Percentiles rank a stretch among this genome's conserved stretches.
These are phyloP conservation scores for Linnemannia elongata DNA, from an alignment of 192 early-diverging fungal species.

Conservation along the genomic window DNA sequence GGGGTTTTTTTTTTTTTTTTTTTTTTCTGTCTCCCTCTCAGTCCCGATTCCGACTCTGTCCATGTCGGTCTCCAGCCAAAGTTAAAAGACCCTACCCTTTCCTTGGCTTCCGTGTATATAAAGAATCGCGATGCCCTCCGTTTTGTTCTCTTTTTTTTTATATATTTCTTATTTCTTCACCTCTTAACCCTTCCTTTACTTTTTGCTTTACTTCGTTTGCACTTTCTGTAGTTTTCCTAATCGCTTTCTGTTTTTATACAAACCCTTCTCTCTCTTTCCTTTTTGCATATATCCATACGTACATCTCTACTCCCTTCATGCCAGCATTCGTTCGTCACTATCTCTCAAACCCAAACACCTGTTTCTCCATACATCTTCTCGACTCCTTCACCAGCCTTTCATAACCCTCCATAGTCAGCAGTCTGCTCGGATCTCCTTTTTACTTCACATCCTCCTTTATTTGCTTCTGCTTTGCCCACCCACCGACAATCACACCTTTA, in stretches of 20 bases:
- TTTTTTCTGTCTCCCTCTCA: not conserved
- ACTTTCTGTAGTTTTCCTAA: not conserved
- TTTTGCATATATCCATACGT: too few relatives aligned
- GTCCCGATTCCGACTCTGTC: constrained; percentile 10
- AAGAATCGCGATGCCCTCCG: not conserved
- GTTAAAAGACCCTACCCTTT: not conserved
- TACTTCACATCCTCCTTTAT: not conserved
- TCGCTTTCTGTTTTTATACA: not conserved
- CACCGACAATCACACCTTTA: not conserved
- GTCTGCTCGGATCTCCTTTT: not conserved
- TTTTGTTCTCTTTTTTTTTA: not conserved
- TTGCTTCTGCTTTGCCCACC: not conserved
- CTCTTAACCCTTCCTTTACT: not conserved
- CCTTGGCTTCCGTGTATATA: not conserved
- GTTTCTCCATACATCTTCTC: constrained; percentile 20
- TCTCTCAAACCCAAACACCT: constrained; percentile 35
- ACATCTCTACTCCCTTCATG: not conserved
- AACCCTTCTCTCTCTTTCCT: not conserved
- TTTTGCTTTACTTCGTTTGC: not conserved
- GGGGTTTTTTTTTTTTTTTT: not conserved
- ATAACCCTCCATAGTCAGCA: not conserved
- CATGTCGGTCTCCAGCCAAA: not conserved
- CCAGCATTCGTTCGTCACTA: constrained; percentile 13
- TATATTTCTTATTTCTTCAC: not conserved
- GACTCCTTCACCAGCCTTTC: not conserved